Evolutionary conservation across 169 alveolate species (phyloP), one percentile per base, ranked within the genome.

Genomic region (Plasmodium gonderi): DNA sequence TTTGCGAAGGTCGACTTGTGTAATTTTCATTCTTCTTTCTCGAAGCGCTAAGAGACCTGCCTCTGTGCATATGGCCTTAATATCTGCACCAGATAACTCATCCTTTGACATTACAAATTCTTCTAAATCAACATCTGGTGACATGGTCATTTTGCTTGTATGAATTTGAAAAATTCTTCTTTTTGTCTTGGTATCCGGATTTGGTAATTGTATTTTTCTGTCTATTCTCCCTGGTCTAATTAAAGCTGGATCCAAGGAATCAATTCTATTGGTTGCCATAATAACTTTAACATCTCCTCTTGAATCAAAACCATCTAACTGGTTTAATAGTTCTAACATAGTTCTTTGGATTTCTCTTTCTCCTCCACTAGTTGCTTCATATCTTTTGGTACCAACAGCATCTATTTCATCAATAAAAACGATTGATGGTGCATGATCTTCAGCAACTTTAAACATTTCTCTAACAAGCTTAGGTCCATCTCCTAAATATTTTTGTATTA

Each of bases 181-280:
- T 96, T 98, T 98, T 49, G 99, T 98, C 95, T 98, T 97, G 54
- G 97, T 96, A 92, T 99, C 99, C 11, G 99, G 99, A 45, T 97
- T 96, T 12, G 99, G 99, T 90, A 99, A 97, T 91, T 99, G 99
- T 45, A 99, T 99, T 97, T 99, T 99, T 82, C 99, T 97, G 95
- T 99, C 99, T 90, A 99, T 99, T 89, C 99, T 97, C 45, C 99
- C 99, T 1, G 99, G 99, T 68, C 99, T 96, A 64, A 99, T 98
- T 85, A 99, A 96, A 26, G 99, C 99, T 9, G 99, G 99, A 91
- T 99, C 99, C 33, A 99, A 97, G 0, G 99, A 94, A 85, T 99
- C 99, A 31, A 99, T 99, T 91, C 98, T 96, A 97, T 99, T 99
- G 0, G 99, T 99, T 5, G 99, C 99, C 98, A 98, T 96, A 94